Conservation (phyloP, 495 filamentous ascomycete genomes). For the Penicillium robsamsonii region DNA sequence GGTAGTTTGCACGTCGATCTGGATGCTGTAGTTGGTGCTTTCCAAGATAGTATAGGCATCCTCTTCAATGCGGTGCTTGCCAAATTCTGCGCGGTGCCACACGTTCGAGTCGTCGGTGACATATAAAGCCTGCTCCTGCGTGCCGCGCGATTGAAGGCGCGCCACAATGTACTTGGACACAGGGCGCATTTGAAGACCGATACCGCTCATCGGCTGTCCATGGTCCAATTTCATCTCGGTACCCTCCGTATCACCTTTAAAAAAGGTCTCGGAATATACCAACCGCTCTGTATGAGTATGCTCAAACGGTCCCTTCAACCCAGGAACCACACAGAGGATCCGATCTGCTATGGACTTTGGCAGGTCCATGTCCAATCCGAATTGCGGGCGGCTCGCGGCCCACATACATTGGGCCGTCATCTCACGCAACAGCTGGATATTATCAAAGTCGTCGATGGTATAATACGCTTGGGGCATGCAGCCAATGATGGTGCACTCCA, state of each 20-base stretch:
- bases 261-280: slow-evolving; percentile 76
- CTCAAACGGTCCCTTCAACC: slow-evolving; percentile 55
- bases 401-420: slow-evolving; percentile 74
- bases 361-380: slow-evolving; percentile 58
- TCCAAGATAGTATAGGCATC: slow-evolving; percentile 92
- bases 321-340: slow-evolving; percentile 75
- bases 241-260: slow-evolving; percentile 51
- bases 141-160: slow-evolving; percentile 72
- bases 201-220: slow-evolving; percentile 70
- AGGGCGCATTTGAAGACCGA: slow-evolving; percentile 61
- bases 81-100: slow-evolving; percentile 94
- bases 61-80: slow-evolving; percentile 72
- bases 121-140: slow-evolving; percentile 86
- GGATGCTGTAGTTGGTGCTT: slow-evolving; percentile 94
- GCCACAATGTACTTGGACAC: slow-evolving; percentile 85
- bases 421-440: slow-evolving; percentile 57
- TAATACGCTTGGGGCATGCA: slow-evolving; percentile 60
- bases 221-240: slow-evolving; percentile 73
- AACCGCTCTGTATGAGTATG: slow-evolving; percentile 62
- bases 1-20: slow-evolving; percentile 85
- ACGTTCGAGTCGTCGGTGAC: slow-evolving; percentile 72
- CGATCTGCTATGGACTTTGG: slow-evolving; percentile 59
- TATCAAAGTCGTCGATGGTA: slow-evolving; percentile 79
- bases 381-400: slow-evolving; percentile 71
- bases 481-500: slow-evolving; percentile 44